Percentiles rank a stretch among this genome's conserved stretches.
Evolutionary conservation across 1,139 yeast species (phyloP).

Genomic region (Entelexis sorbosivorans): DNA sequence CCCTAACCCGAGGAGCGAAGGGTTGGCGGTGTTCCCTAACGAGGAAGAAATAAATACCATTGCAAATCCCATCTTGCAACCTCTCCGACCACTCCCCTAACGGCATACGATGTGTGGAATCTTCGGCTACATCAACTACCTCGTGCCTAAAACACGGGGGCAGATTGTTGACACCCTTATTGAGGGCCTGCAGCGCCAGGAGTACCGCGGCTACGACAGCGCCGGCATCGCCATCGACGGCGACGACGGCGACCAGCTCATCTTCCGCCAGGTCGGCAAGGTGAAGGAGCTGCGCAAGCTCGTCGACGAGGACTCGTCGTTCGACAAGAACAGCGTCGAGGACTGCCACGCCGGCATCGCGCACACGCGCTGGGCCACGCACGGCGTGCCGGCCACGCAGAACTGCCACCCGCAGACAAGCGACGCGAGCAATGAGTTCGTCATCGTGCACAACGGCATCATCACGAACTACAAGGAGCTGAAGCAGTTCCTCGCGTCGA

Average conservation of each 20-base stretch:
- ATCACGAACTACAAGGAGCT: constrained; percentile 85
- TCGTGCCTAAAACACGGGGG: constrained; percentile 84
- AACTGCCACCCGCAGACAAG: constrained; percentile 98
- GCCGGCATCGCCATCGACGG: constrained; percentile 96
- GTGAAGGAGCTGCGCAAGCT: constrained; percentile 70
- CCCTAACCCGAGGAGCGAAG: constrained; percentile 3
- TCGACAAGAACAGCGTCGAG: constrained; percentile 50
- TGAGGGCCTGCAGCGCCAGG: constrained; percentile 86
- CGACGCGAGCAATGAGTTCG: constrained; percentile 69
- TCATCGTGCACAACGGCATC: constrained; percentile 95
- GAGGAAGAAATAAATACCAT: constrained; percentile 13
- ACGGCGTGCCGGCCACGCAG: constrained; percentile 75
- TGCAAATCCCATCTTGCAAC: constrained; percentile 4
- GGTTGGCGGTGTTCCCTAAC: constrained; percentile 8
- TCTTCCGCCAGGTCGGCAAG: constrained; percentile 84
- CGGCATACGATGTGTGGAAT: constrained; percentile 54
- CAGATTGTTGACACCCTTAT: constrained; percentile 80
- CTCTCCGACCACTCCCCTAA: not conserved
- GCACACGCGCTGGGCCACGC: constrained; percentile 99
- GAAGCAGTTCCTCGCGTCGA: constrained; percentile 63
- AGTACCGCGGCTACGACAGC: constrained; percentile 93
- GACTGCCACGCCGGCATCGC: constrained; percentile 93
- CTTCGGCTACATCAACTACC: constrained; percentile 93
- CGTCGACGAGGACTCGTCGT: constrained; percentile 39
- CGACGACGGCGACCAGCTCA: constrained; percentile 50